phyloP scores from a whole-genome alignment of 805 yeast species.

The Metschnikowia reukaufii region DNA sequence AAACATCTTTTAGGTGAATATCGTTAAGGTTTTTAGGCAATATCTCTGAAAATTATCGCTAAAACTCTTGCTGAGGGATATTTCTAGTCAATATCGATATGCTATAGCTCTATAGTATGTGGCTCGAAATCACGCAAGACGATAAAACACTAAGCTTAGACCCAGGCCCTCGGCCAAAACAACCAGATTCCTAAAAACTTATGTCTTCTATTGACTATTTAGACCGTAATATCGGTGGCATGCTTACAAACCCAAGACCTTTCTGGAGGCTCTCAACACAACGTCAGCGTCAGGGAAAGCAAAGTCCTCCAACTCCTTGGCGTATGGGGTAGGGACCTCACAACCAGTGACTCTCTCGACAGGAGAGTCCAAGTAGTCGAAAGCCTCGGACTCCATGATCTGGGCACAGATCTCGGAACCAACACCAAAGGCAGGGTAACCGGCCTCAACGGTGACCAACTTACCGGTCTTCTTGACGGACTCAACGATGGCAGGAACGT shows the following conservation, averaged over 20 bases:
- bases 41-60: too few species aligned
- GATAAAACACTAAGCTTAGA: too few species aligned
- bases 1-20: too few species aligned
- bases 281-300: slow-evolving; percentile 97
- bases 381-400: slow-evolving; percentile 97
- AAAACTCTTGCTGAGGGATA: too few species aligned
- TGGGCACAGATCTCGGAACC: slow-evolving; percentile 98
- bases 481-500: slow-evolving; percentile 77
- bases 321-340: slow-evolving; percentile 99
- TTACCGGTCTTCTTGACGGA: slow-evolving; percentile 97
- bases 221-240: too few species aligned
- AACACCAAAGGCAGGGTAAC: slow-evolving; percentile 97
- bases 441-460: slow-evolving; percentile 93
- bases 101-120: too few species aligned
- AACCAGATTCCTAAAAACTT: too few species aligned
- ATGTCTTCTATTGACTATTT: neutral
- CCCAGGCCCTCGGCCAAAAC: too few species aligned
- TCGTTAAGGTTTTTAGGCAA: too few species aligned
- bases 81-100: too few species aligned
- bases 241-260: slow-evolving; percentile 65
- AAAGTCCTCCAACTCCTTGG: slow-evolving; percentile 91
- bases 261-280: slow-evolving; percentile 82
- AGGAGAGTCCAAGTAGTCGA: slow-evolving; percentile 98
- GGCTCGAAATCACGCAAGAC: too few species aligned
- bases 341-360: slow-evolving; percentile 98